Base-by-base conservation (phyloP, 805 yeast species). In the Scheffersomyces spartinae region DNA sequence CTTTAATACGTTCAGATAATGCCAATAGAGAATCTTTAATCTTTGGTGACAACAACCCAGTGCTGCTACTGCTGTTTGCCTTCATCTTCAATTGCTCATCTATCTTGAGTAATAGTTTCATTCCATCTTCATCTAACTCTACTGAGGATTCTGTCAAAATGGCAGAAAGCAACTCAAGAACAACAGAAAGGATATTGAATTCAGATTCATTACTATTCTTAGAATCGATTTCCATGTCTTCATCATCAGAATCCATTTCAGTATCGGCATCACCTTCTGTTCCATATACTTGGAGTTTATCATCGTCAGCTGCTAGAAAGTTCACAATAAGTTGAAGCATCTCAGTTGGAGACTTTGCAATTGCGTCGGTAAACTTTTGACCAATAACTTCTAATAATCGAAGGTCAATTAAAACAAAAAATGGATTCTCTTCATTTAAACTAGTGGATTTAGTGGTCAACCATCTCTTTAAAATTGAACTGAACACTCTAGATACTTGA, bases 361-460 rank as follows among this genome's bases (percentile, higher is more conserved):
- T 42, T 23, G 60, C 61, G 6, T 73, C 70, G 32, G 70, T 77
- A 40, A 77, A 74, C 9, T 60, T 56, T 4, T 64, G 64, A 13
- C 74, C 70, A 17, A 82, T 50, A 17, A 53, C 48, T 41, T 84
- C 91, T 26, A 86, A 47, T 7, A 83, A 42, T 31, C 76, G 68
- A 31, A 83, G 52, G 40, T 79, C 77, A 5, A 72, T 51, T 18
- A 81, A 51, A 27, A 68, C 57, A 6, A 63, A 36, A 26, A 71
- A 64, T n/a, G 82, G 77, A 31, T 65, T 61, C 4, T 55, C 54
- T 2, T 52, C 55, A 4, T 40, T 48, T 13, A 39, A 36, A 1
- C 39, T 38, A 7, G 36, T 39, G 7, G 41, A 19, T 19, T 18
- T 20, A 2, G 20, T 26, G 2, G 45, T 39, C 8, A 80, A 57